phyloP scores from a whole-genome alignment of 306 rosid species.

The Begonia fuchsioides region DNA sequence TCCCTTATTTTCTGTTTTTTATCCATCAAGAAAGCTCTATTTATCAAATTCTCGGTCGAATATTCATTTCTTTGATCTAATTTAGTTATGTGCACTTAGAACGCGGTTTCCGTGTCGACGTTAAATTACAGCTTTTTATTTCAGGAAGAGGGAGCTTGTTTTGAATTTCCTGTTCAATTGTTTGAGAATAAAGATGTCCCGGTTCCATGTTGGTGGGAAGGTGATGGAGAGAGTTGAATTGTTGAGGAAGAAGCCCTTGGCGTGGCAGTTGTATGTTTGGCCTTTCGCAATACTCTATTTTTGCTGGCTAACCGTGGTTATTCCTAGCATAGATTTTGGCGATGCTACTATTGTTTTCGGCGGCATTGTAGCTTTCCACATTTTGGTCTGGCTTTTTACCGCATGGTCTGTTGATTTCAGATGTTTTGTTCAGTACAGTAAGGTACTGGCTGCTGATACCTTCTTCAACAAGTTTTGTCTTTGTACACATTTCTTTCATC shows the following conservation, averaged over 20 bases:
- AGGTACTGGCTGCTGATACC: conserved; percentile 24
- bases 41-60: too few relatives aligned
- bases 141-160: conserved; percentile 13
- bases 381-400: conserved; percentile 73
- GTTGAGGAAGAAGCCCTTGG: conserved; percentile 47
- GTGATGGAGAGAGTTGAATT: conserved; percentile 78
- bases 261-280: conserved; percentile 73
- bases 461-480: neutral
- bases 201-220: conserved; percentile 78
- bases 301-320: conserved; percentile 34
- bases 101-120: neutral
- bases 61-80: too few relatives aligned
- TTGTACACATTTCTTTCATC: neutral
- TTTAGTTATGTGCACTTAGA: too few relatives aligned
- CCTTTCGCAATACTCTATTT: conserved; percentile 50
- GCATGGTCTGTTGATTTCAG: conserved; percentile 93
- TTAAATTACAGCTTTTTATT: neutral
- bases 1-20: too few relatives aligned
- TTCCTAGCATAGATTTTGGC: conserved; percentile 61
- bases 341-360: conserved; percentile 68
- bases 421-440: conserved; percentile 55
- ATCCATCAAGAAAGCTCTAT: too few relatives aligned
- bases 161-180: neutral
- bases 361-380: conserved; percentile 45
- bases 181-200: conserved; percentile 34